These are phyloP conservation scores for Termitomyces sp. DNA, from an alignment of 768 basidiomycete genomes.

Conservation along the genomic window DNA sequence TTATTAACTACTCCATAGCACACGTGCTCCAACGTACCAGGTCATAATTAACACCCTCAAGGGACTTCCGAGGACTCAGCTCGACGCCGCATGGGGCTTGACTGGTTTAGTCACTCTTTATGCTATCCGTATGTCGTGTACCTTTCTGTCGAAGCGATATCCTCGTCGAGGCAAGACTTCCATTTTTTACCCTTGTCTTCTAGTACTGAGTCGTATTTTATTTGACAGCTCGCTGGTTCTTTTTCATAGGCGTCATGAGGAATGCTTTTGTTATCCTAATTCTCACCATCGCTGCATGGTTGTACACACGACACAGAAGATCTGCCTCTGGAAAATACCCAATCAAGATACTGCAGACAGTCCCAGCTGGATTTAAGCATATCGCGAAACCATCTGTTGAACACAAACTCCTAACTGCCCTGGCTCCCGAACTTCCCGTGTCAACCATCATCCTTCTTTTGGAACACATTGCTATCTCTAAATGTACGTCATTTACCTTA, in stretches of 20 bases:
- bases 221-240: constrained; percentile 58
- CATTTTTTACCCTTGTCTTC: background rate
- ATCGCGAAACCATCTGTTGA: constrained; percentile 39
- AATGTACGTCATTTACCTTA: constrained; percentile 43
- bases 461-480: constrained; percentile 97
- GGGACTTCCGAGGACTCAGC: constrained; percentile 59
- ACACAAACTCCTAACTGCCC: constrained; percentile 49
- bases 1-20: constrained; percentile 38
- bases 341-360: constrained; percentile 76
- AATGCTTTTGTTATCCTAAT: constrained; percentile 88
- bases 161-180: constrained; percentile 51
- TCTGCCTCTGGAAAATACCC: constrained; percentile 64
- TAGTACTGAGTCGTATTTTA: background rate
- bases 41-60: constrained; percentile 95
- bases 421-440: constrained; percentile 74
- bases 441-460: constrained; percentile 86
- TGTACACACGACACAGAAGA: constrained; percentile 67
- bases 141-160: constrained; percentile 45
- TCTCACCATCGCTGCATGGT: constrained; percentile 83
- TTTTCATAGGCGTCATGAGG: constrained; percentile 73
- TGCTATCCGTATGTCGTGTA: constrained; percentile 55
- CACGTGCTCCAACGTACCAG: constrained; percentile 75
- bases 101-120: constrained; percentile 70
- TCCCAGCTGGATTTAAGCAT: constrained; percentile 80
- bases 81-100: constrained; percentile 91